Evolutionary conservation across 2,329 filamentous ascomycete species (phyloP).

Genomic region (Sclerotiophoma versabilis): DNA sequence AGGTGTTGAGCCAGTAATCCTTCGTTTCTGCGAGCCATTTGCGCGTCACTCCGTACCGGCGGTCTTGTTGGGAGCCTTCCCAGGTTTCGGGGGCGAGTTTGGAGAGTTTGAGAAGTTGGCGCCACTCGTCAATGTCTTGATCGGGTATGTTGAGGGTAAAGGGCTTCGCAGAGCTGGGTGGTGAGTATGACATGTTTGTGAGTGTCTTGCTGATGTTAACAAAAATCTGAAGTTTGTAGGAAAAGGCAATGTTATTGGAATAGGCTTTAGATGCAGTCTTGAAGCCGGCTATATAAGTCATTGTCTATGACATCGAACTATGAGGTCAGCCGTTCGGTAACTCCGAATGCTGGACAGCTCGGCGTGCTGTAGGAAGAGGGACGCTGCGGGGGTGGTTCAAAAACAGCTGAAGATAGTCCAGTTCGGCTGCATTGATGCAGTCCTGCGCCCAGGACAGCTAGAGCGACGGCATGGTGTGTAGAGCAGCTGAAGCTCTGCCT

Average conservation of each 20-base stretch:
- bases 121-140: constrained; percentile 43
- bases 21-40: constrained; percentile 47
- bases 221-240: background rate
- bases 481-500: background rate
- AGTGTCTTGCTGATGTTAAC: background rate
- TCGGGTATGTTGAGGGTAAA: constrained; percentile 46
- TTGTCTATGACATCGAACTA: background rate
- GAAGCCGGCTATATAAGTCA: constrained; percentile 7
- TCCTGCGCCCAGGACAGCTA: background rate
- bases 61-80: constrained; percentile 36
- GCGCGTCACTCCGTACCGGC: constrained; percentile 39
- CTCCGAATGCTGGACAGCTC: background rate
- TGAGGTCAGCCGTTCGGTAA: constrained; percentile 7
- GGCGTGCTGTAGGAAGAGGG: background rate
- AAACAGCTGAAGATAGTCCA: background rate
- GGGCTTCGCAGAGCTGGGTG: constrained; percentile 37
- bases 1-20: constrained; percentile 48
- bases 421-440: background rate
- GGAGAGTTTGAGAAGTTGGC: constrained; percentile 46
- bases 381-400: background rate
- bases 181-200: constrained; percentile 42
- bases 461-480: background rate
- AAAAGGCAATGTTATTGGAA: background rate
- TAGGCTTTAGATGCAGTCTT: background rate
- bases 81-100: constrained; percentile 43